Evolutionary conservation across 805 yeast species (phyloP).

Genomic region (Candida sonorensis): DNA sequence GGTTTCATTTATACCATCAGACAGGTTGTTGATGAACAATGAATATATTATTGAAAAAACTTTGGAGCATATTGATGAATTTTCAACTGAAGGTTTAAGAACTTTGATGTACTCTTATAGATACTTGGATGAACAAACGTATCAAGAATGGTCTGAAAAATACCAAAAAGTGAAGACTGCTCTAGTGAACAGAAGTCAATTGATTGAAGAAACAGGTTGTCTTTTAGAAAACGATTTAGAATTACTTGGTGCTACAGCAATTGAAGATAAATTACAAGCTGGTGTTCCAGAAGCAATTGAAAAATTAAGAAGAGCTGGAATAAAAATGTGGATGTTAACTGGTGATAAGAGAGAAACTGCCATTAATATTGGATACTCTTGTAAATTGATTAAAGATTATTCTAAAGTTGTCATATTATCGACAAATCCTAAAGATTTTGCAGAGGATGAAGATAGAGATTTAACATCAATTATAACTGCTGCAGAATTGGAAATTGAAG

Average conservation of each 20-base stretch:
- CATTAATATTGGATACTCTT: slow-evolving; percentile 91
- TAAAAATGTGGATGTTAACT: slow-evolving; percentile 95
- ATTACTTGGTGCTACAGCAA: slow-evolving; percentile 89
- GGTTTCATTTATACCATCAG: slow-evolving; percentile 43
- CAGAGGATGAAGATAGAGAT: slow-evolving; percentile 35
- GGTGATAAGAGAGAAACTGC: slow-evolving; percentile 99
- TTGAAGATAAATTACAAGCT: slow-evolving; percentile 91
- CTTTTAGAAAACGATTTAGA: slow-evolving; percentile 61
- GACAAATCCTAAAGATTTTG: not conserved
- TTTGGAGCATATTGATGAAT: slow-evolving; percentile 84
- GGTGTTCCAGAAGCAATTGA: slow-evolving; percentile 98
- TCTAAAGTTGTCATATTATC: slow-evolving; percentile 76
- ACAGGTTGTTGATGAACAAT: slow-evolving; percentile 58
- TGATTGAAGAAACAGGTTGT: slow-evolving; percentile 69
- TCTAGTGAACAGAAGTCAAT: slow-evolving; percentile 53
- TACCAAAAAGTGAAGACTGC: slow-evolving; percentile 77
- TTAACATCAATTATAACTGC: slow-evolving; percentile 66
- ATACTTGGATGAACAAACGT: slow-evolving; percentile 56
- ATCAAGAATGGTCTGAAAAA: slow-evolving; percentile 56
- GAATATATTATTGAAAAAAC: slow-evolving; percentile 78
- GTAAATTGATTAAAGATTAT: slow-evolving; percentile 87
- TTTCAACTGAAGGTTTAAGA: slow-evolving; percentile 90
- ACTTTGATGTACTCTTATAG: slow-evolving; percentile 79
- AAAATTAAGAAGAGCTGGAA: slow-evolving; percentile 85
- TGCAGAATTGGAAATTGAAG: slow-evolving; percentile 63